Conservation (phyloP, 1,284 basidiomycete genomes). For the Exobasidium rhododendri region DNA sequence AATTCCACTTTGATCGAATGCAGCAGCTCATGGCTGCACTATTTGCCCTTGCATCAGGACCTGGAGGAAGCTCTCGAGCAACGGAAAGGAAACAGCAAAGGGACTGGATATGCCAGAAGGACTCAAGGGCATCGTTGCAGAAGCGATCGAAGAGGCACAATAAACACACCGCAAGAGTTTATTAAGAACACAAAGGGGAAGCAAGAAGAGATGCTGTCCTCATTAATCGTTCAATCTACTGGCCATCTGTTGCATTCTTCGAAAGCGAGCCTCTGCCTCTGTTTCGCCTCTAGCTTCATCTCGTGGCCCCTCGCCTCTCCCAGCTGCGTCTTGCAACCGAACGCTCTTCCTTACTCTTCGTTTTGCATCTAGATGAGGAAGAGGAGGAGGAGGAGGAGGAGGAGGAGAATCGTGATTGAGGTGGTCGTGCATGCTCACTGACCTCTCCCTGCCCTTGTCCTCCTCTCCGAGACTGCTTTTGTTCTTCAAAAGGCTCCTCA, state of each 20-base stretch:
- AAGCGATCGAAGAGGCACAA: slow-evolving; percentile 21
- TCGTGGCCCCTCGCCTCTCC: not conserved
- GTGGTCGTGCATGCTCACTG: too few species aligned
- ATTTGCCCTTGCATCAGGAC: too few species aligned
- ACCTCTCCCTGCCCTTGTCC: not conserved
- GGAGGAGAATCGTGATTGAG: too few species aligned
- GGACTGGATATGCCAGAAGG: slow-evolving; percentile 49
- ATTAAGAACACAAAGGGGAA: not conserved
- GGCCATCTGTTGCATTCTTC: not conserved
- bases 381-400: too few species aligned
- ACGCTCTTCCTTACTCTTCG: not conserved
- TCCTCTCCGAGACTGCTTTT: not conserved
- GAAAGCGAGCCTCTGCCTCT: not conserved
- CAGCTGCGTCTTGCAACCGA: not conserved
- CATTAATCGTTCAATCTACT: slow-evolving; percentile 2
- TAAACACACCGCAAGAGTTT: not conserved
- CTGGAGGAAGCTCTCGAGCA: slow-evolving; percentile 43
- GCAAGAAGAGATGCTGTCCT: too few species aligned
- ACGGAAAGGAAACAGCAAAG: slow-evolving; percentile 39
- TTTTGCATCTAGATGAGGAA: not conserved
- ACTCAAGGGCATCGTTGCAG: slow-evolving; percentile 23
- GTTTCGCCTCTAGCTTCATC: not conserved
- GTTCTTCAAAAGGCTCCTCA: not conserved
- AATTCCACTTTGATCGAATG: too few species aligned
- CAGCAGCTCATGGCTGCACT: not conserved